Base-by-base conservation (phyloP, 345 rosid genomes). In the Melaleuca quinquenervia region DNA sequence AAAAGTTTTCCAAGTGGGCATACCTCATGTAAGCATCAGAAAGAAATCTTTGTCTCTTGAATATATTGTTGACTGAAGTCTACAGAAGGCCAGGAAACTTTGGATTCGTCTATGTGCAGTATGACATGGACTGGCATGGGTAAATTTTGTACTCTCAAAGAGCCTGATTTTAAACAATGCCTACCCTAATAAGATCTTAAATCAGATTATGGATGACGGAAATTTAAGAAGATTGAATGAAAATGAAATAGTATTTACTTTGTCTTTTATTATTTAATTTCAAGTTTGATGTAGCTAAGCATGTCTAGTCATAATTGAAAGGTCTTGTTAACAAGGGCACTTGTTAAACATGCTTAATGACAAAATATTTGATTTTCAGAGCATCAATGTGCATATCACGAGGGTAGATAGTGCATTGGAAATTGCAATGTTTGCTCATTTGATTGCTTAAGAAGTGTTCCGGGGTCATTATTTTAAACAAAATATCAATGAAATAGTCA, bases 1-100 rank as follows among this genome's bases (percentile, higher is more conserved):
- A 97, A 95, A 90, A 96, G 98, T 90, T 97, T 97, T 88, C 98
- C 98, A 41, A 96, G 99, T 56, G 99, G 99, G 6, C 99, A 97
- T 87, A 95, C 98, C 32, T 97, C 99, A 44, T 90, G 99, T 96
- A 91, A 94, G 98, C 58, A 15, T 82, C 56, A 50, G 48, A 51
- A 70, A 70, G 78, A 36, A 70, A 36, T 32, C 48, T 36, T 21
- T 26, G 32, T 70, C 22, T 32, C 21, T 18, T 70, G 78, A 36
- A 70, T 70, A 36, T 70, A 70, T 36, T 70, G 11, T 70, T 32
- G 6, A 32, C 13, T 32, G 78, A 32, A 70, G 78, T 9, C 9
- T 16, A 32, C 24, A 7, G 48, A 32, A 32, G 13, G 78, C 45
- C 78, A 70, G 45, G 22, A 70, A 32, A 70, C 26, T 16, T 32